A percentile compares a stretch with the other conserved stretches of the same genome.
Conservation (phyloP, 2,329 filamentous ascomycete genomes). For the Aspergillus ochraceus region DNA sequence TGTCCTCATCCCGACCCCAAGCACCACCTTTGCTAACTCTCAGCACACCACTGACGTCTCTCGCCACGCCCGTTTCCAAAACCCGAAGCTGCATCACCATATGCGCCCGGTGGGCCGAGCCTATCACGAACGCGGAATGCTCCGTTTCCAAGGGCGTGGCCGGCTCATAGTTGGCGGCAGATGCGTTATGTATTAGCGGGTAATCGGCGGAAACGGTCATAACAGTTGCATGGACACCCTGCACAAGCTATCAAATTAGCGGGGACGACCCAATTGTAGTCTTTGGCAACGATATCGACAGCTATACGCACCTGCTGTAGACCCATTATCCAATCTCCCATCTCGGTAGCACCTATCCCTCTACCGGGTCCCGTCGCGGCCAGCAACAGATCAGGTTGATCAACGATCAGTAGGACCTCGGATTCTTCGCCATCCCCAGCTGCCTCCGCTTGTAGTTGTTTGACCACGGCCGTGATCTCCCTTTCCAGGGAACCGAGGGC, state of each 20-base stretch:
- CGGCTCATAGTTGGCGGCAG: slow-evolving; percentile 42
- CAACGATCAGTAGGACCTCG: slow-evolving; percentile 60
- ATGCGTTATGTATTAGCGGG: slow-evolving; percentile 60
- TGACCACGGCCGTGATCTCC: slow-evolving; percentile 34
- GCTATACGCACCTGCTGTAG: slow-evolving; percentile 60
- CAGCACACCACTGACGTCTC: slow-evolving; percentile 85
- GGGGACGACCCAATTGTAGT: neutral
- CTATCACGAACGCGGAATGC: slow-evolving; percentile 69
- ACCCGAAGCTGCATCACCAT: slow-evolving; percentile 70
- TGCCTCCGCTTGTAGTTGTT: slow-evolving; percentile 26
- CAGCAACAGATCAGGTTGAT: slow-evolving; percentile 65
- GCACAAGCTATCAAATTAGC: neutral
- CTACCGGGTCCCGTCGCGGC: slow-evolving; percentile 56
- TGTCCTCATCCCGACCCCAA: slow-evolving; percentile 31
- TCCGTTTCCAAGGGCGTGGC: slow-evolving; percentile 67
- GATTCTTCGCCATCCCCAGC: slow-evolving; percentile 23
- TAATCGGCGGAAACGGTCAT: slow-evolving; percentile 71
- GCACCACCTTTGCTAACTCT: slow-evolving; percentile 65
- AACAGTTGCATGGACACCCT: slow-evolving; percentile 66
- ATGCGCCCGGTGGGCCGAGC: slow-evolving; percentile 73
- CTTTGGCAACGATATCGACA: neutral
- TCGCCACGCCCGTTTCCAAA: slow-evolving; percentile 84
- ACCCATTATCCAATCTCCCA: slow-evolving; percentile 59
- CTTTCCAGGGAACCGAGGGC: slow-evolving; percentile 37
- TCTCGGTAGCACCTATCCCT: slow-evolving; percentile 41